These are phyloP conservation scores for Pseudophaeomoniella oleicola DNA, from an alignment of 2,329 filamentous ascomycete species.

Conservation along the genomic window DNA sequence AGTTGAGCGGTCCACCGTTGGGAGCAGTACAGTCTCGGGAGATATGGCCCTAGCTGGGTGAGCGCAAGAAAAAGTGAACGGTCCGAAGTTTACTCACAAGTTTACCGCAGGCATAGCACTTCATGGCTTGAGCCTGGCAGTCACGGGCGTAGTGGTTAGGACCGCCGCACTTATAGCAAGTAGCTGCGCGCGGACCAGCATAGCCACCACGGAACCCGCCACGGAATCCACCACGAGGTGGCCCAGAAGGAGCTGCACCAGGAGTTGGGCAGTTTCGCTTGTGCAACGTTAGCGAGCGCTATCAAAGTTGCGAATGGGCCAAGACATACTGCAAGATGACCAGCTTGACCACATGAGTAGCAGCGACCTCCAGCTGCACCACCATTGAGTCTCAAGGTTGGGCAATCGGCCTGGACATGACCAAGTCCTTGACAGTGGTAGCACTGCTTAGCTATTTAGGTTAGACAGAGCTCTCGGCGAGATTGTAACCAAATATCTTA, in stretches of 20 bases:
- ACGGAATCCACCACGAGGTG: constrained; percentile 56
- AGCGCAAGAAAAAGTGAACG: constrained; percentile 2
- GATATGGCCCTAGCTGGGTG: constrained; percentile 53
- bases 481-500: constrained; percentile 26
- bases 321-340: constrained; percentile 68
- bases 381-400: constrained; percentile 81
- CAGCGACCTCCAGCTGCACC: constrained; percentile 69
- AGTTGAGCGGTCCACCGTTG: constrained; percentile 90
- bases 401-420: constrained; percentile 97
- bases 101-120: constrained; percentile 95
- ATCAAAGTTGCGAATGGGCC: not conserved
- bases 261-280: constrained; percentile 75
- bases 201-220: constrained; percentile 44
- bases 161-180: constrained; percentile 58
- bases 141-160: constrained; percentile 98
- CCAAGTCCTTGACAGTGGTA: constrained; percentile 98
- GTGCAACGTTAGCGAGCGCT: constrained; percentile 16
- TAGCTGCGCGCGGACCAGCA: constrained; percentile 52
- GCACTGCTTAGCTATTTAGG: constrained; percentile 74
- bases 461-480: constrained; percentile 1
- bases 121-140: constrained; percentile 96
- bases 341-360: constrained; percentile 90
- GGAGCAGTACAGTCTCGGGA: constrained; percentile 90
- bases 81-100: constrained; percentile 32
- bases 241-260: constrained; percentile 41